Percentiles rank a stretch among this genome's conserved stretches.
phyloP scores from a whole-genome alignment of 2,329 filamentous ascomycete genomes.

The Corynespora cassiicola region DNA sequence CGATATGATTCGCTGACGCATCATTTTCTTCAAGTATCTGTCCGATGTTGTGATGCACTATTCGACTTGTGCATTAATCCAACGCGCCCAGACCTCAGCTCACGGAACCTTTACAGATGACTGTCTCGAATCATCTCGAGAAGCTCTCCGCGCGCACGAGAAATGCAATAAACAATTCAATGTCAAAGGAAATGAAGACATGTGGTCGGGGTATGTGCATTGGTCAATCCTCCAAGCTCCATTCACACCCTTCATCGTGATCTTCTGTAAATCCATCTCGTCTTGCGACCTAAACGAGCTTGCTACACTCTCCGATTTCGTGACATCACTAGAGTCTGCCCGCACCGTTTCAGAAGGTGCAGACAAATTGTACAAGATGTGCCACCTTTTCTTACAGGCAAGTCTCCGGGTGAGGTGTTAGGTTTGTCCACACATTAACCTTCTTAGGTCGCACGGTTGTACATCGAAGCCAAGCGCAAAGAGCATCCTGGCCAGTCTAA shows the following conservation, averaged over 20 bases:
- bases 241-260: conserved; percentile 58
- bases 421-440: conserved; percentile 63
- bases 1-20: no score
- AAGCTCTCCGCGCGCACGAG: conserved; percentile 38
- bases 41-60: conserved; percentile 41
- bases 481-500: conserved; percentile 34
- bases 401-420: no score
- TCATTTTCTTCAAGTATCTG: no score
- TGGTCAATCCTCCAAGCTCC: conserved; percentile 49
- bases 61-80: conserved; percentile 38
- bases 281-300: conserved; percentile 62
- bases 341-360: conserved; percentile 64
- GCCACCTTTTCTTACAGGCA: conserved; percentile 67
- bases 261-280: conserved; percentile 59
- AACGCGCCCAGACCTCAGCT: conserved; percentile 38
- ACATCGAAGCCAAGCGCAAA: conserved; percentile 64
- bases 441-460: conserved; percentile 67
- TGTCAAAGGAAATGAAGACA: conserved; percentile 34
- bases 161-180: conserved; percentile 38
- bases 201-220: conserved; percentile 44
- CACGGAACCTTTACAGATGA: conserved; percentile 37
- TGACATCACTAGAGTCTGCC: conserved; percentile 60
- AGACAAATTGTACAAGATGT: conserved; percentile 67
- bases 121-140: conserved; percentile 38
- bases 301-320: conserved; percentile 62